Percentiles rank a stretch among this genome's conserved stretches.
These are phyloP conservation scores for Akanthomyces uredinophilus DNA, from an alignment of 2,329 filamentous ascomycete genomes.

Conservation along the genomic window DNA sequence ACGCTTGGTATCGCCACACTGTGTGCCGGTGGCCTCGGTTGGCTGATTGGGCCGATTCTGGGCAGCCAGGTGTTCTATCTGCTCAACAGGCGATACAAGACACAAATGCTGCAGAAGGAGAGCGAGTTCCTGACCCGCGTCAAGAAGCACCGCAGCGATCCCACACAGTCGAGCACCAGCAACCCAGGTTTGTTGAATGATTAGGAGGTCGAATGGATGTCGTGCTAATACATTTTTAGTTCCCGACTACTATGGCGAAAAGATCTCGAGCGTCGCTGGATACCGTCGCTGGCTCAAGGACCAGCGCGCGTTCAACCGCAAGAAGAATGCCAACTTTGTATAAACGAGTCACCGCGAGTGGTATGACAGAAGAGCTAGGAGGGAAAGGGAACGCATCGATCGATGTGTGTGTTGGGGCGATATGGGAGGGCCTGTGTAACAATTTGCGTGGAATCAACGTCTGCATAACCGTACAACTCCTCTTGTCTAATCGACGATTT, in stretches of 20 bases:
- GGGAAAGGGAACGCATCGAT: conserved; percentile 12
- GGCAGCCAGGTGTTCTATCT: conserved; percentile 76
- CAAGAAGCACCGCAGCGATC: conserved; percentile 88
- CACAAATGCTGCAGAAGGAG: conserved; percentile 81
- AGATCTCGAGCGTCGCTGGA: conserved; percentile 86
- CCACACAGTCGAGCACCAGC: conserved; percentile 77
- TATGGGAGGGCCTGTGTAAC: conserved; percentile 9
- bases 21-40: conserved; percentile 73
- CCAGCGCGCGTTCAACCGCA: conserved; percentile 93
- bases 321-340: conserved; percentile 68
- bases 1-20: conserved; percentile 76
- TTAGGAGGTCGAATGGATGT: background rate
- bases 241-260: conserved; percentile 97
- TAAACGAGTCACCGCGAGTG: conserved; percentile 28
- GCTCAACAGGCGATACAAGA: conserved; percentile 64
- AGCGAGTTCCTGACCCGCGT: conserved; percentile 88
- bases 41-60: conserved; percentile 79
- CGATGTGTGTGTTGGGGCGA: conserved; percentile 15
- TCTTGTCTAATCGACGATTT: conserved; percentile 24
- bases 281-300: conserved; percentile 97
- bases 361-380: background rate
- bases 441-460: conserved; percentile 10
- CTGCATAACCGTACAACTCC: conserved; percentile 22
- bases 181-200: conserved; percentile 60
- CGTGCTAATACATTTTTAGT: conserved; percentile 42